Conservation (phyloP, 108 stramenopile species). For the Stephanodiscus minutulus region DNA sequence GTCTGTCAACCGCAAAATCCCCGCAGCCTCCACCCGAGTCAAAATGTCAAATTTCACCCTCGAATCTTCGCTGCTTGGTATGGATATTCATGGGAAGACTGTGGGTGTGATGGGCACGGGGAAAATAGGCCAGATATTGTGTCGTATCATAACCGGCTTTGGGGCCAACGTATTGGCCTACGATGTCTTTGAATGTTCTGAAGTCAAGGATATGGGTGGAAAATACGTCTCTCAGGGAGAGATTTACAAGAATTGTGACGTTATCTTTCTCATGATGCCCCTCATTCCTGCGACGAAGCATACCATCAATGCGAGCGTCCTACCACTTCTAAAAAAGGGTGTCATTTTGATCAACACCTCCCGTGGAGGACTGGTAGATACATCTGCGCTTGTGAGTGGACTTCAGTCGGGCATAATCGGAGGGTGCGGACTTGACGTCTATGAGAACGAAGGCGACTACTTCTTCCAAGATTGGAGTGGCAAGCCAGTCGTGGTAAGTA, state of each 20-base stretch:
- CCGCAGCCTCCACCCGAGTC: constrained; percentile 61
- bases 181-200: constrained; percentile 68
- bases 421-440: constrained; percentile 72
- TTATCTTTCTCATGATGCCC: constrained; percentile 80
- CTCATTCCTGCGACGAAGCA: too few relatives aligned
- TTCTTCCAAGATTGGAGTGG: constrained; percentile 84
- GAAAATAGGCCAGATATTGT: constrained; percentile 80
- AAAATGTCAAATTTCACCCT: constrained; percentile 81
- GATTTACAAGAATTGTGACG: constrained; percentile 64
- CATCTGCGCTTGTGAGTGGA: constrained; percentile 61
- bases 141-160: constrained; percentile 76
- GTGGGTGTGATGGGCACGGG: constrained; percentile 67
- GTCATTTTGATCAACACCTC: constrained; percentile 76
- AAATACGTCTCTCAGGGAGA: constrained; percentile 78
- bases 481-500: constrained; percentile 34
- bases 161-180: constrained; percentile 59
- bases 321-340: constrained; percentile 61
- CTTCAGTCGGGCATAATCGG: constrained; percentile 64
- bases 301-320: constrained; percentile 49
- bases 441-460: constrained; percentile 78
- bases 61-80: constrained; percentile 71
- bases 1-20: constrained; percentile 68
- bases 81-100: constrained; percentile 79
- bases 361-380: constrained; percentile 79
- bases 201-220: constrained; percentile 66